Evolutionary conservation across 441 rosid species (phyloP), one percentile per base, ranked within the genome.

Genomic region (Mallotus repandus): DNA sequence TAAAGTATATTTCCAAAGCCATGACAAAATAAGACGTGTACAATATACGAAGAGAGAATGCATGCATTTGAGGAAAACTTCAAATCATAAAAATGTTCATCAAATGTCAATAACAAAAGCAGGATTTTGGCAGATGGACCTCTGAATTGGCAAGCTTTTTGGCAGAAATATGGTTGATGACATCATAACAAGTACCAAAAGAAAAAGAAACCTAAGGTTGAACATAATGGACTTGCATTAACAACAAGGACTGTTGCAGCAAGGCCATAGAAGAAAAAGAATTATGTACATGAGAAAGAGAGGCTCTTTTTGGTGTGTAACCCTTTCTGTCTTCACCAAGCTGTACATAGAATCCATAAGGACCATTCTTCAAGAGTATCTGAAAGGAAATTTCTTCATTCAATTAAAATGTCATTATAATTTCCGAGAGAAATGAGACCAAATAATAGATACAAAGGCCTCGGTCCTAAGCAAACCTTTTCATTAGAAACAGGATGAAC

Each of bases 311-410:
- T 70, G 98, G 98, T 55, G 80, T 38, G 77, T 83, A 88, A 59
- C 90, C 96, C 57, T 76, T 89, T 76, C 85, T 92, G 80, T 93
- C 94, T 74, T 96, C 98, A 53, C 98, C 98, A 70, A 96, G 97
- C 84, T 96, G 99, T 72, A 96, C 86, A 76, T 96, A 93, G 82
- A 65, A 70, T 81, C 99, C 99, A 70, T 91, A 96, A 41, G 99
- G 99, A 71, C 99, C 99, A 70, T 79, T 90, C 89, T 92, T 96
- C 75, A 96, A 81, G 72, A 93, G 83, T 86, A 93, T 75, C 99
- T 96, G 87, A 50, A 81, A 69, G 22, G 68, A 70, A 77, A 61
- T 61, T 65, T 56, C 53, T 38, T 62, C 9, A 32, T 9, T 50
- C 48, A 43, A 46, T n/a, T 45, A 50, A 67, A 71, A 46, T 45